Conservation (phyloP, 106 monocot species). For the Triglochin maritima region DNA sequence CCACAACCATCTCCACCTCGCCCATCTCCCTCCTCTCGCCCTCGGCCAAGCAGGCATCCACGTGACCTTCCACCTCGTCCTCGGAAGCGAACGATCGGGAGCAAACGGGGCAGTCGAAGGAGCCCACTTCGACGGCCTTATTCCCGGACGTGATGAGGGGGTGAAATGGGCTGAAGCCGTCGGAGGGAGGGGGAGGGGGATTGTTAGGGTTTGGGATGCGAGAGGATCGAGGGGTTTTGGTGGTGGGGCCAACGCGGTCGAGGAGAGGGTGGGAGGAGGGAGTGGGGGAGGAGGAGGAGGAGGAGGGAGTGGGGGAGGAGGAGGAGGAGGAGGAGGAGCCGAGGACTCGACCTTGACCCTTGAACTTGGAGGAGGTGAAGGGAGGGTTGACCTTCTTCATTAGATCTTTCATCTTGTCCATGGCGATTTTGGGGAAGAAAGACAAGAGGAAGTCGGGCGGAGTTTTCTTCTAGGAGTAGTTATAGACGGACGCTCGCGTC, state of each 20-base stretch:
- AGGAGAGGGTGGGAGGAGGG: conserved; percentile 6
- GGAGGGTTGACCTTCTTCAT: conserved; percentile 78
- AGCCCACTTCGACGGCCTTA: not conserved
- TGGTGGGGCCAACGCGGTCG: conserved; percentile 6
- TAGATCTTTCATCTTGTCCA: conserved; percentile 64
- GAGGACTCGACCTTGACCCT: conserved; percentile 72
- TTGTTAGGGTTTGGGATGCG: conserved; percentile 11
- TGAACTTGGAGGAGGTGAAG: conserved; percentile 70
- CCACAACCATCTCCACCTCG: conserved; percentile 13
- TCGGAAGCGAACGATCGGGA: conserved; percentile 34
- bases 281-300: conserved; percentile 8
- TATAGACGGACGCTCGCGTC: no score
- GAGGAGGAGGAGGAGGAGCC: conserved; percentile 41
- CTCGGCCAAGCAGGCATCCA: conserved; percentile 40
- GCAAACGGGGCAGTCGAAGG: conserved; percentile 49
- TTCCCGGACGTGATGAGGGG: conserved; percentile 28
- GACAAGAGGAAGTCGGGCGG: not conserved
- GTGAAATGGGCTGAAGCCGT: conserved; percentile 29
- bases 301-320: conserved; percentile 2
- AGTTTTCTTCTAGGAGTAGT: no score
- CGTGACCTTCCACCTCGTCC: conserved; percentile 38
- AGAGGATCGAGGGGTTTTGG: not conserved
- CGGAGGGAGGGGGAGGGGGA: not conserved
- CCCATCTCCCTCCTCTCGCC: not conserved
- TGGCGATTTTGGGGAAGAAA: conserved; percentile 2